Evolutionary conservation across 805 yeast species (phyloP).

Genomic region (Yamadazyma takamatsuzukensis): DNA sequence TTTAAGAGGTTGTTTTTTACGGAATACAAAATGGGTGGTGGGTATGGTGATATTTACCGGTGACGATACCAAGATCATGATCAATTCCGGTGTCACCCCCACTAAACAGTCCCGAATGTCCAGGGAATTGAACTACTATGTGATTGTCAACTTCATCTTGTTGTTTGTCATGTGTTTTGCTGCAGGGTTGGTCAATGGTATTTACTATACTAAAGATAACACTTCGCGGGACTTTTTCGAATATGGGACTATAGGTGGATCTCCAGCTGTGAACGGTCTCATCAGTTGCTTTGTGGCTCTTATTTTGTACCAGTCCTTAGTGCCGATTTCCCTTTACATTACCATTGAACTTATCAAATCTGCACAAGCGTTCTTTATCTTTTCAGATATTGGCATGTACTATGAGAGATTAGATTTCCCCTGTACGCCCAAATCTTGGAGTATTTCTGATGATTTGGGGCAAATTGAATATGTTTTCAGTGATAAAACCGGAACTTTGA

Average conservation of each 20-base stretch:
- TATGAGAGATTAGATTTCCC: conserved; percentile 69
- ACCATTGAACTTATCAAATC: conserved; percentile 81
- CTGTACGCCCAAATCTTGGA: conserved; percentile 83
- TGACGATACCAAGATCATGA: conserved; percentile 74
- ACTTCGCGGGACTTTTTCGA: conserved; percentile 65
- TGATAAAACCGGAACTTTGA: conserved; percentile 81
- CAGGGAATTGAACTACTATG: conserved; percentile 67
- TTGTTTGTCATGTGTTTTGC: conserved; percentile 65
- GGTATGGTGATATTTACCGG: conserved; percentile 79
- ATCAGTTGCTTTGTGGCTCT: conserved; percentile 73
- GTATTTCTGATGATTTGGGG: conserved; percentile 80
- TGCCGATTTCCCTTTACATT: conserved; percentile 79
- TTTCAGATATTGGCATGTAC: conserved; percentile 70
- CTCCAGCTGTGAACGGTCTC: conserved; percentile 65
- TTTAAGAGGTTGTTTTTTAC: conserved; percentile 70
- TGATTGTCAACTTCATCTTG: conserved; percentile 59
- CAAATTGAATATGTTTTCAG: conserved; percentile 82
- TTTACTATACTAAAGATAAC: conserved; percentile 45
- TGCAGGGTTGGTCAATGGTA: conserved; percentile 69
- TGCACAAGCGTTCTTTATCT: conserved; percentile 76
- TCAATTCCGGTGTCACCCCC: conserved; percentile 77
- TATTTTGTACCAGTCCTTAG: conserved; percentile 73
- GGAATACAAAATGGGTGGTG: conserved; percentile 81
- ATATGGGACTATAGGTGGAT: conserved; percentile 63
- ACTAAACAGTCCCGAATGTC: conserved; percentile 73